These are phyloP conservation scores for Penicillium occitanis DNA, from an alignment of 2,329 filamentous ascomycete genomes.

Conservation along the genomic window DNA sequence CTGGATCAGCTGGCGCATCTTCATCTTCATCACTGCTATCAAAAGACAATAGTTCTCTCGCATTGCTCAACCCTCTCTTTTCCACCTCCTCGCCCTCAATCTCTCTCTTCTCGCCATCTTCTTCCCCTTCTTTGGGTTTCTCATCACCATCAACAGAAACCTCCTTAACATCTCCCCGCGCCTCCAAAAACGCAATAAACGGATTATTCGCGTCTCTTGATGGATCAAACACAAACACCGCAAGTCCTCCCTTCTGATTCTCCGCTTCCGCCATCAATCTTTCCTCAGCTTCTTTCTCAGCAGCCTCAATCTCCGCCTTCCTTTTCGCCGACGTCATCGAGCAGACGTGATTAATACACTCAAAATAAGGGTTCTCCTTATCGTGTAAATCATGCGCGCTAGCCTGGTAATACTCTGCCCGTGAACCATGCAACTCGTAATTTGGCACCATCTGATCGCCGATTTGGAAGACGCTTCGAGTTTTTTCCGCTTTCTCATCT, in stretches of 20 bases:
- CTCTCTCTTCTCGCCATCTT: neutral
- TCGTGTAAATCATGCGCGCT: slow-evolving; percentile 47
- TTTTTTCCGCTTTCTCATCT: neutral
- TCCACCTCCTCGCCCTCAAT: neutral
- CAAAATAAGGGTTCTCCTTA: slow-evolving; percentile 40
- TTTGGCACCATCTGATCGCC: slow-evolving; percentile 23
- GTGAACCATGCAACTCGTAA: slow-evolving; percentile 33
- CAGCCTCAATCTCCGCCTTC: slow-evolving; percentile 11
- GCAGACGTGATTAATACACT: slow-evolving; percentile 46
- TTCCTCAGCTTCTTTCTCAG: neutral
- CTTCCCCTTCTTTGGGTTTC: neutral
- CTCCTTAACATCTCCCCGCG: neutral
- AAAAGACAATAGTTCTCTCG: slow-evolving; percentile 2
- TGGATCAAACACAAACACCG: slow-evolving; percentile 17
- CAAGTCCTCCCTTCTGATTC: slow-evolving; percentile 23
- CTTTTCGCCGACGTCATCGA: slow-evolving; percentile 31
- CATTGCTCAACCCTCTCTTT: neutral
- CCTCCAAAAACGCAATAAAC: slow-evolving; percentile 23
- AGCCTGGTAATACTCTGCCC: slow-evolving; percentile 47
- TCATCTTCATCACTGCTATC: slow-evolving; percentile 16
- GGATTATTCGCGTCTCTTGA: slow-evolving; percentile 22
- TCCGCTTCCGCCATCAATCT: neutral
- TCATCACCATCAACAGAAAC: neutral
- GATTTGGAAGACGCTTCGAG: slow-evolving; percentile 13
- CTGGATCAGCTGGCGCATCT: neutral